These are phyloP conservation scores for Boletus barrowsii DNA, from an alignment of 768 basidiomycete species.

Conservation along the genomic window DNA sequence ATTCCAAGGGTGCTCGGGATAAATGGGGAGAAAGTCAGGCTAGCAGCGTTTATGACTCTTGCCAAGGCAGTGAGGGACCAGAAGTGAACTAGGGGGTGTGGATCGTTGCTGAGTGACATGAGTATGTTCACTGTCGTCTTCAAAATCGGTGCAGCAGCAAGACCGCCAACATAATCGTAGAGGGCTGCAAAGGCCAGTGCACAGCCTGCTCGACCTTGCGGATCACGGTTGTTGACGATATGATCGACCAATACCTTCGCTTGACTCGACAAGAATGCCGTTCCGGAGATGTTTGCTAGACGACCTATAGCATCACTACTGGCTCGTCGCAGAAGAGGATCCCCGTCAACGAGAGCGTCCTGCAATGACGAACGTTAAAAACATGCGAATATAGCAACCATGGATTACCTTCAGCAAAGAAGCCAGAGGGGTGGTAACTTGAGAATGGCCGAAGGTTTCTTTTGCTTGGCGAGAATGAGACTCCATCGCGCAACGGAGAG, in stretches of 20 bases:
- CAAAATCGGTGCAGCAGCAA: conserved; percentile 91
- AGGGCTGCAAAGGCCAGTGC: conserved; percentile 90
- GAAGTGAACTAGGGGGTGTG: conserved; percentile 94
- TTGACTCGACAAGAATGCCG: conserved; percentile 78
- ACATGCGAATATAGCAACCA: conserved; percentile 3
- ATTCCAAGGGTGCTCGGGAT: conserved; percentile 87
- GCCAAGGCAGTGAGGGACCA: conserved; percentile 86
- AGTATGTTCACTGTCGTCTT: conserved; percentile 95
- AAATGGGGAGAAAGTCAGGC: conserved; percentile 86
- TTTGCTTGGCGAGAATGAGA: conserved; percentile 54
- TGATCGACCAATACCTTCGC: conserved; percentile 90
- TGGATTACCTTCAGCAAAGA: conserved; percentile 73
- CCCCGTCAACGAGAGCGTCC: conserved; percentile 81
- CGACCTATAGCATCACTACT: conserved; percentile 89
- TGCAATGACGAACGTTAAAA: conserved; percentile 28
- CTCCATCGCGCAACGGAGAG: conserved; percentile 57
- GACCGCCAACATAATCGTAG: conserved; percentile 86
- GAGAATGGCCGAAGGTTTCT: conserved; percentile 63
- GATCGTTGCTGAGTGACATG: conserved; percentile 93
- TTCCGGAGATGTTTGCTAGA: conserved; percentile 78
- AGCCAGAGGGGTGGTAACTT: conserved; percentile 59
- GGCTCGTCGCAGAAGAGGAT: conserved; percentile 68
- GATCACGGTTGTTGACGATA: conserved; percentile 92
- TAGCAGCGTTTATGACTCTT: conserved; percentile 87
- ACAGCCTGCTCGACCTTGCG: conserved; percentile 88